These are phyloP conservation scores for Xylariaceae sp. DNA, from an alignment of 2,329 filamentous ascomycete genomes.

Conservation along the genomic window DNA sequence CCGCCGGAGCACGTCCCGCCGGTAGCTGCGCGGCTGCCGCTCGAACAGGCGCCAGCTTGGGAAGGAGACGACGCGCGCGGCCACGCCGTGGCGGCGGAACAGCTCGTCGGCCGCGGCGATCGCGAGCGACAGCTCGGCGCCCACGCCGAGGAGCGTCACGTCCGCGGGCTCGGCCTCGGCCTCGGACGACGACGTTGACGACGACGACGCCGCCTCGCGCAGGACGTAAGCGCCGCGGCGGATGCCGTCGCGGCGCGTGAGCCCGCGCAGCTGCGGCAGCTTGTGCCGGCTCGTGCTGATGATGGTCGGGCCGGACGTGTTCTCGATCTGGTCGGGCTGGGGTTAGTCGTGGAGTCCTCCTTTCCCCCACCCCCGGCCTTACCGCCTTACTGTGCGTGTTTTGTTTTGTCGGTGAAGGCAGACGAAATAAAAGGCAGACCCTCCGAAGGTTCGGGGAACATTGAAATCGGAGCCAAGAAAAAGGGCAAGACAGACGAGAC, in stretches of 20 bases:
- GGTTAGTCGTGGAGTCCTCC: too few relatives aligned
- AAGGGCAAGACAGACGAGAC: too few relatives aligned
- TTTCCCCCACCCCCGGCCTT: too few relatives aligned
- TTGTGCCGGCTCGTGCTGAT: conserved; percentile 36
- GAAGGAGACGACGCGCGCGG: conserved; percentile 34
- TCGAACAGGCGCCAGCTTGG: conserved; percentile 38
- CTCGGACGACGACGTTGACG: too few relatives aligned
- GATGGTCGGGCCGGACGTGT: conserved; percentile 33
- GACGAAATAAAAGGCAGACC: too few relatives aligned
- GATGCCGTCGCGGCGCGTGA: conserved; percentile 28
- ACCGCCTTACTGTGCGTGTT: too few relatives aligned
- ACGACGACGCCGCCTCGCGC: too few relatives aligned
- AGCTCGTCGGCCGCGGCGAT: conserved; percentile 33
- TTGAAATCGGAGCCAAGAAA: too few relatives aligned
- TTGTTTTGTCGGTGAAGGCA: too few relatives aligned
- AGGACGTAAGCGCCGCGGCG: conserved; percentile 34
- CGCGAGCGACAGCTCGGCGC: too few relatives aligned
- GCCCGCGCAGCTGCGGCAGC: conserved; percentile 25
- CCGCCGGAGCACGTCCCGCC: conserved; percentile 35
- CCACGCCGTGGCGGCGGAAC: conserved; percentile 33
- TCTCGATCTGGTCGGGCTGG: too few relatives aligned
- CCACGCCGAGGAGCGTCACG: conserved; percentile 31
- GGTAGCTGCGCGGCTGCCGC: conserved; percentile 34
- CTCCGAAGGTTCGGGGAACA: too few relatives aligned
- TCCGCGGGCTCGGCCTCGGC: conserved; percentile 22